Evolutionary conservation across 2,329 filamentous ascomycete genomes (phyloP), one percentile per base, ranked within the genome.

Genomic region (Calonectria honghensis): DNA sequence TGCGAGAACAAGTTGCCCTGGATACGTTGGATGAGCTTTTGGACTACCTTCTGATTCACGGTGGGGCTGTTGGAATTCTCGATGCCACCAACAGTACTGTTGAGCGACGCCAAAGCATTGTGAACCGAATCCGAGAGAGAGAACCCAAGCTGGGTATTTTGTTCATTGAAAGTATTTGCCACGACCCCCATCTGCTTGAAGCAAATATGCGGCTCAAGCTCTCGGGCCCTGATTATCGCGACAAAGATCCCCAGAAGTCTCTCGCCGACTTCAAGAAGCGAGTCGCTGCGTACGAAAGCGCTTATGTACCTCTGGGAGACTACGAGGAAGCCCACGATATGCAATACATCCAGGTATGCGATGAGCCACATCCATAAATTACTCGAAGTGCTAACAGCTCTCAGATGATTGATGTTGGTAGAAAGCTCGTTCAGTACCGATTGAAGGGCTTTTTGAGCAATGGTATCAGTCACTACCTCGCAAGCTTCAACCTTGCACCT

Each of bases 31-130:
- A 99, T 80, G 97, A 99, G 82, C 89, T 98, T 11, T 86, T 99
- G 61, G 94, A 98, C 79, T 99, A 98, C 84, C 92, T 99, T 14
- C 88, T 98, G 41, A 89, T 93, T 31, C 90, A 93, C 69, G 95
- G 94, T 35, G 97, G 97, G 61, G 95, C 96, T 37, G 95, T 98
- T 13, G 97, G 97, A 48, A 98, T 99, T 76, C 91, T 99, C 16
- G 97, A 99, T 85, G 97, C 97, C 10, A 99, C 97, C 10, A 99
- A 99, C 87, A 98, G 96, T 87, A 99, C 97, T 0, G 90, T 98
- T 65, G 91, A 95, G 76, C 93, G 97, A 48, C 92, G 97, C 65
- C 93, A 96, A 85, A 90, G 94, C 32, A 91, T 99, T 70, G 95
- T 98, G 81, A 91, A 96, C 75, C 94, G 92, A 78, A 95, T 98